These are phyloP conservation scores for Perkinsus olseni DNA, from an alignment of 169 alveolate species.

Conservation along the genomic window DNA sequence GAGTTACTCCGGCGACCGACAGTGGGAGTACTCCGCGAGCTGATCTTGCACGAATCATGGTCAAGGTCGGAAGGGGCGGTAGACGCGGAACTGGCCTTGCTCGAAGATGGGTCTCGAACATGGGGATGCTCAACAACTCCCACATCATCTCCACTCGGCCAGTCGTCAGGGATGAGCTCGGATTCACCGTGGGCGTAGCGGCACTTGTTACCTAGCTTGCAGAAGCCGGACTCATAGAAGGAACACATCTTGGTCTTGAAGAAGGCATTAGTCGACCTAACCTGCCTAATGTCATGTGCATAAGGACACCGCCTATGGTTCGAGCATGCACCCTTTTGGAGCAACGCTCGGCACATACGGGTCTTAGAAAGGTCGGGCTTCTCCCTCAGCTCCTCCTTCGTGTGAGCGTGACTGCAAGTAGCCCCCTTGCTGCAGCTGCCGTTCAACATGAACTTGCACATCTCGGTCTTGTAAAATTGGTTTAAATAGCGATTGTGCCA, in stretches of 20 bases:
- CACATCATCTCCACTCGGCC: background rate
- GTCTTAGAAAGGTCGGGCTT: background rate
- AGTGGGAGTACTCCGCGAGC: background rate
- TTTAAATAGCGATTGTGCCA: background rate
- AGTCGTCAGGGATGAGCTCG: background rate
- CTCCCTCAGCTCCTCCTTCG: background rate
- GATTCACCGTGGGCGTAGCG: background rate
- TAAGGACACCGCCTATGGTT: background rate
- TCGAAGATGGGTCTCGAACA: background rate
- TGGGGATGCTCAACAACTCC: background rate
- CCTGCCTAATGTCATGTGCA: background rate
- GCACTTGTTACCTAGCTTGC: background rate
- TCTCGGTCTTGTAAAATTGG: background rate
- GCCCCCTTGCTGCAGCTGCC: background rate
- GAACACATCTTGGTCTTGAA: background rate
- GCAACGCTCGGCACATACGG: background rate
- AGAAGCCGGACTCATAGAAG: background rate
- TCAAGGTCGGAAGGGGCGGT: background rate
- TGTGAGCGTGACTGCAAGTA: background rate
- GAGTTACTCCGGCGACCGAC: background rate
- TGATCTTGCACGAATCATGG: background rate
- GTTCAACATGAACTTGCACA: background rate
- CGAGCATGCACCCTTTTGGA: background rate
- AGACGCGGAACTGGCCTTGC: background rate
- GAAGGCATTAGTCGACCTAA: background rate